Percentiles rank a stretch among this genome's conserved stretches.
phyloP scores from a whole-genome alignment of 2,329 filamentous ascomycete species.

The Teratosphaeriaceae sp. region DNA sequence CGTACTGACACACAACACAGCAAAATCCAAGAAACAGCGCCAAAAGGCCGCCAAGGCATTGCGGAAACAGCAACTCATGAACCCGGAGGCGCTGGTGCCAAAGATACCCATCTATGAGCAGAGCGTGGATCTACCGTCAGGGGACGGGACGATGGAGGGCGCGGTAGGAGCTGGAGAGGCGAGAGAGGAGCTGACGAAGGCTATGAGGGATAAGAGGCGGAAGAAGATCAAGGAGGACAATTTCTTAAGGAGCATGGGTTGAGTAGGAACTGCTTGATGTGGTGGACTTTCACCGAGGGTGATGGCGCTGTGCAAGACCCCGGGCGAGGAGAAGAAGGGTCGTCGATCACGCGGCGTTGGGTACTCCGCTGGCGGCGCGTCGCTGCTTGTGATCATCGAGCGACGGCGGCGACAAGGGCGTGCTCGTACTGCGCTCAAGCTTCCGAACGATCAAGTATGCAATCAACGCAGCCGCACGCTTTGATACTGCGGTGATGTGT shows the following conservation, averaged over 20 bases:
- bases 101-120: conserved; percentile 72
- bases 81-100: conserved; percentile 55
- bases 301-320: too few relatives aligned
- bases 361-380: too few relatives aligned
- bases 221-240: conserved; percentile 77
- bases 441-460: too few relatives aligned
- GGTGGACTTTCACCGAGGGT: too few relatives aligned
- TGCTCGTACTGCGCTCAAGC: too few relatives aligned
- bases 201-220: conserved; percentile 68
- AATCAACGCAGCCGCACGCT: too few relatives aligned
- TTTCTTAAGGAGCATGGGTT: conserved; percentile 53
- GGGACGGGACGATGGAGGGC: conserved; percentile 42
- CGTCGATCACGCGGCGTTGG: too few relatives aligned
- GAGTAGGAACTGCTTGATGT: too few relatives aligned
- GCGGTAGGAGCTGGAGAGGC: conserved; percentile 42
- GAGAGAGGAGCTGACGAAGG: conserved; percentile 59
- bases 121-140: conserved; percentile 62
- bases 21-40: conserved; percentile 80
- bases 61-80: conserved; percentile 56
- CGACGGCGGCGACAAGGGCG: too few relatives aligned
- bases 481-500: too few relatives aligned
- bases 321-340: too few relatives aligned
- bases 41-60: conserved; percentile 61
- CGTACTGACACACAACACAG: conserved; percentile 35
- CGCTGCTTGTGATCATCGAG: too few relatives aligned